Evolutionary conservation across 2,329 filamentous ascomycete species (phyloP), one percentile per base, ranked within the genome.

Genomic region (Sclerotiophoma versabilis): DNA sequence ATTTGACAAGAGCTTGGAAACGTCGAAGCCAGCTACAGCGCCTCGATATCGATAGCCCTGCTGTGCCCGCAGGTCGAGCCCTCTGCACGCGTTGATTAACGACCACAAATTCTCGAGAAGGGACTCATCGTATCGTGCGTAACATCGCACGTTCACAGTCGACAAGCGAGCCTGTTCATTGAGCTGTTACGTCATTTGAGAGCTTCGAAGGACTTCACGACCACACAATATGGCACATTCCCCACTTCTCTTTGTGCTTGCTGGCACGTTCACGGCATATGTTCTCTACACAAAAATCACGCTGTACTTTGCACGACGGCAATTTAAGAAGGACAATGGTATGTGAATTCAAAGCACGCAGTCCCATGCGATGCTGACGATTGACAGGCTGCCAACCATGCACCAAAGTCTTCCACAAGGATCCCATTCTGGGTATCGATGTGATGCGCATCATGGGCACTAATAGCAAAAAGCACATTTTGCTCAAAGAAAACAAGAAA

Each of bases 361-460:
- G 12, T 8, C n/a, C 19, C 14, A 8, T 30, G 17, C 6, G 9
- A 17, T 12, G 15, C 41, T 54, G 9, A 54, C 15, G 9, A 19
- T 7, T 22, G 11, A n/a, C 12, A 54, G 51, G 80, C 41, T 84
- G 83, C 66, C 71, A 80, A 42, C 76, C 77, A 8, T 75, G 77
- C n/a, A 64, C 69, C 2, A 53, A 58, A 8, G 81, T 78, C 55
- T 81, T 80, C 3, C 80, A 84, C 69, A 77, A 77, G 49, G 85
- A 87, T 59, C 81, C 79, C 0, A 62, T 87, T 49, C 71, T 86
- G 3, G 85, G 84, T 2, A 61, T 81, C 22, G 82, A 85, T 64
- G 66, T 80, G 32, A 74, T 85, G 53, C 60, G 72, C 30, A 59
- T 71, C 22, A 77, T 78, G 52, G 49, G 77, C 17, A 66, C 68